Percentiles rank a stretch among this genome's conserved stretches.
phyloP scores from a whole-genome alignment of 106 monocot genomes.

The Vanilla planifolia region DNA sequence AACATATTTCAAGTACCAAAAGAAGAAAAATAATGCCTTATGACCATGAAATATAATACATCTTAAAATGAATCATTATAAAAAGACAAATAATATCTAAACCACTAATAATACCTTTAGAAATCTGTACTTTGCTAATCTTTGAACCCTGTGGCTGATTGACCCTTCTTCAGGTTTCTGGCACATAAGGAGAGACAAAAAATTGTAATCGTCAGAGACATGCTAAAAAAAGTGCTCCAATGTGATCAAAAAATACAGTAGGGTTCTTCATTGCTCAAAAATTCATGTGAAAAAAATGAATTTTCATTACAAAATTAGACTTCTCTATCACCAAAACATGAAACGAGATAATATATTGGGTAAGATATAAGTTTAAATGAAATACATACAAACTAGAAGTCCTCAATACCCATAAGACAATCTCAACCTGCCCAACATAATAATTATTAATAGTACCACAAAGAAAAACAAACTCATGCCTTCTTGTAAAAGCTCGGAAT shows the following conservation, averaged over 20 bases:
- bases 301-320: too few species aligned
- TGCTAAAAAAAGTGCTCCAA: not conserved
- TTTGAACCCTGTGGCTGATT: conserved; percentile 93
- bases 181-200: conserved; percentile 15
- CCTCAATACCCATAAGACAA: too few species aligned
- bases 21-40: not conserved
- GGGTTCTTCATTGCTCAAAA: not conserved
- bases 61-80: not conserved
- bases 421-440: too few species aligned
- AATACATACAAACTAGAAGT: too few species aligned
- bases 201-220: not conserved
- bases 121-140: conserved; percentile 92
- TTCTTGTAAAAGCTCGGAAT: conserved; percentile 98
- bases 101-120: conserved; percentile 55
- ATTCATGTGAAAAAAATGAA: too few species aligned
- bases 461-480: conserved; percentile 36
- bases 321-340: not conserved
- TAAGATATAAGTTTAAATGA: too few species aligned
- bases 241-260: not conserved
- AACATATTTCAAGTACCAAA: not conserved
- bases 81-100: not conserved
- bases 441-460: not conserved
- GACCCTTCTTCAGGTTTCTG: conserved; percentile 99
- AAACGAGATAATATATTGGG: not conserved
- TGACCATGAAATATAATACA: not conserved